Percentiles rank a stretch among this genome's conserved stretches.
Evolutionary conservation across 2,329 filamentous ascomycete genomes (phyloP).

Genomic region (Fusarium bulbicola): DNA sequence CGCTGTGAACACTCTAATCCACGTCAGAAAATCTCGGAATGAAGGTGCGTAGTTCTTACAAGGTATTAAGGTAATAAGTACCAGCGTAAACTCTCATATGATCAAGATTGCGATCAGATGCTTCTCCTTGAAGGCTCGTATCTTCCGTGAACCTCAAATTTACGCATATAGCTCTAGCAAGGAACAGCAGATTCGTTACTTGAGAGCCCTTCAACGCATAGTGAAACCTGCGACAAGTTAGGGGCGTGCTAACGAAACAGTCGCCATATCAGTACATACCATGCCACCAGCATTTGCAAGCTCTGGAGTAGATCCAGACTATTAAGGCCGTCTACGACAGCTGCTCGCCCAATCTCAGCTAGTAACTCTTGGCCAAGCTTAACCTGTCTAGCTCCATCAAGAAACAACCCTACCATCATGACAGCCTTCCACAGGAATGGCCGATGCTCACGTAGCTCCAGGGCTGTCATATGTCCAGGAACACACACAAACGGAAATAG

Average conservation of each 20-base stretch:
- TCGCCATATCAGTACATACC: slow-evolving; percentile 47
- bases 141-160: slow-evolving; percentile 50
- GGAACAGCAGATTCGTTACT: slow-evolving; percentile 59
- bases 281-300: slow-evolving; percentile 56
- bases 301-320: slow-evolving; percentile 59
- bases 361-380: slow-evolving; percentile 56
- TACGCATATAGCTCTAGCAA: slow-evolving; percentile 57
- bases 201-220: slow-evolving; percentile 60
- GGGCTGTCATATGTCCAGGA: slow-evolving; percentile 48
- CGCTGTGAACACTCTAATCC: slow-evolving; percentile 52
- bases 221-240: slow-evolving; percentile 52
- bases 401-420: slow-evolving; percentile 56
- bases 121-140: slow-evolving; percentile 28
- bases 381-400: slow-evolving; percentile 56
- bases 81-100: slow-evolving; percentile 59
- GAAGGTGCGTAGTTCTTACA: slow-evolving; percentile 47
- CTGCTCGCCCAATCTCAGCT: slow-evolving; percentile 52
- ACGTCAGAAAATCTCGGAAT: not conserved
- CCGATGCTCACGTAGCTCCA: slow-evolving; percentile 48
- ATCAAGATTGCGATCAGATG: slow-evolving; percentile 48
- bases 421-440: slow-evolving; percentile 61
- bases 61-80: slow-evolving; percentile 60
- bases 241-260: not conserved
- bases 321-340: slow-evolving; percentile 53
- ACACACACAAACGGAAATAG: slow-evolving; percentile 59